These are phyloP conservation scores for Termitomyces bulborhizus DNA, from an alignment of 768 basidiomycete genomes.

Conservation along the genomic window DNA sequence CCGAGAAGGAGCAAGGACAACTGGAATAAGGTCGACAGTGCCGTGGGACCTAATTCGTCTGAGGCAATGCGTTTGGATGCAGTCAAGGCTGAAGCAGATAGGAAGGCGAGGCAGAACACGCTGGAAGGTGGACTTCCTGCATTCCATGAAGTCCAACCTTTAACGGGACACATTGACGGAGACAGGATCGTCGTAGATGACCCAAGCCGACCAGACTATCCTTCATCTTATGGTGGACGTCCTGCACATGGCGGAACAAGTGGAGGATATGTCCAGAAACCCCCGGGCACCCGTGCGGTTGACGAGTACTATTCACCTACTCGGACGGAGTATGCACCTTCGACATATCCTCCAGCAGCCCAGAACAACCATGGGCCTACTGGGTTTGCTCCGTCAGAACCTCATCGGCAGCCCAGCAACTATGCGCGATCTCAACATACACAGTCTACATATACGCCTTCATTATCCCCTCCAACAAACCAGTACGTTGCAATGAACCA, in stretches of 20 bases:
- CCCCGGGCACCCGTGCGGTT: constrained; percentile 60
- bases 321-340: constrained; percentile 18
- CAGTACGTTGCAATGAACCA: constrained; percentile 27
- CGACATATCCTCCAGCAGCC: constrained; percentile 40
- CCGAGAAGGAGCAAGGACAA: constrained; percentile 32
- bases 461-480: constrained; percentile 24
- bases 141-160: constrained; percentile 69
- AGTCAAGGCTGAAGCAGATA: constrained; percentile 80
- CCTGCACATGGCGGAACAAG: constrained; percentile 25
- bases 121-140: constrained; percentile 68
- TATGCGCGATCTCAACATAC: constrained; percentile 21
- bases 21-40: constrained; percentile 31
- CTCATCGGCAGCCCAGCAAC: constrained; percentile 16
- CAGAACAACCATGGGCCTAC: constrained; percentile 29
- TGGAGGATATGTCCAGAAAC: constrained; percentile 62
- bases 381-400: constrained; percentile 9
- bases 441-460: constrained; percentile 20
- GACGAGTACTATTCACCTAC: constrained; percentile 64
- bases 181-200: constrained; percentile 55
- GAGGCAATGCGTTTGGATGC: constrained; percentile 78
- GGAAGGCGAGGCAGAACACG: constrained; percentile 60
- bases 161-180: constrained; percentile 53
- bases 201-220: constrained; percentile 22
- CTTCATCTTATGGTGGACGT: constrained; percentile 23
- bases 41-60: constrained; percentile 28